A percentile compares a stretch with the other conserved stretches of the same genome.
These are phyloP conservation scores for Gnomoniopsis smithogilvyi DNA, from an alignment of 2,329 filamentous ascomycete genomes.

Conservation along the genomic window DNA sequence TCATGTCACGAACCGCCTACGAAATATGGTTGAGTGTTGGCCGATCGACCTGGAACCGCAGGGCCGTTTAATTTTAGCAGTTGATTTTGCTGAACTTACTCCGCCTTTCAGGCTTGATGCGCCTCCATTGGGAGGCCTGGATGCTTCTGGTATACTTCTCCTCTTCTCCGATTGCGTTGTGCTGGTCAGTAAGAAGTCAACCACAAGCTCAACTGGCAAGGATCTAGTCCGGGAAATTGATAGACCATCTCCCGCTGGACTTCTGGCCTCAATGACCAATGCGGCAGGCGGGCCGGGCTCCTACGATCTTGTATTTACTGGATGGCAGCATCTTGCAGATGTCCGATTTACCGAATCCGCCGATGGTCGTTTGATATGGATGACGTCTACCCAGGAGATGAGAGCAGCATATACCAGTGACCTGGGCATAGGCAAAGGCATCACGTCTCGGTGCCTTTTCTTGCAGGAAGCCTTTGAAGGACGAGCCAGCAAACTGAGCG, in stretches of 20 bases:
- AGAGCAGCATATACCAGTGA: slow-evolving; percentile 50
- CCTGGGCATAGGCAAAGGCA: slow-evolving; percentile 44
- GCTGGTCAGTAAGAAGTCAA: slow-evolving; percentile 67
- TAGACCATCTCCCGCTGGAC: slow-evolving; percentile 64
- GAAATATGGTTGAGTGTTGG: slow-evolving; percentile 76
- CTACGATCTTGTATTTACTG: slow-evolving; percentile 72
- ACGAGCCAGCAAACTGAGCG: slow-evolving; percentile 71
- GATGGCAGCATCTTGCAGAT: slow-evolving; percentile 67
- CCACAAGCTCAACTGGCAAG: slow-evolving; percentile 64
- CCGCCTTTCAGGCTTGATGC: slow-evolving; percentile 59
- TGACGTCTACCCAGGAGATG: slow-evolving; percentile 62
- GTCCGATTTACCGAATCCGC: slow-evolving; percentile 70
- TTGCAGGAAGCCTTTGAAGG: slow-evolving; percentile 75
- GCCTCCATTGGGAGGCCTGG: slow-evolving; percentile 37
- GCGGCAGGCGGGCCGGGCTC: slow-evolving; percentile 57
- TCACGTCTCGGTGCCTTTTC: slow-evolving; percentile 65
- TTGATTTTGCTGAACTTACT: slow-evolving; percentile 74
- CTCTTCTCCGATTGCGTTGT: slow-evolving; percentile 82
- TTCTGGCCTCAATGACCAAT: slow-evolving; percentile 63
- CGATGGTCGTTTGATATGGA: slow-evolving; percentile 63
- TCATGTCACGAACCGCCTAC: slow-evolving; percentile 69
- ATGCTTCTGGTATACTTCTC: slow-evolving; percentile 68
- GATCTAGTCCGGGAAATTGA: slow-evolving; percentile 83
- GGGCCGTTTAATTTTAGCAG: slow-evolving; percentile 76
- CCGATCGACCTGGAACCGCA: slow-evolving; percentile 67